phyloP scores from a whole-genome alignment of 2,329 filamentous ascomycete genomes.

The Phyllosticta citrichinensis region DNA sequence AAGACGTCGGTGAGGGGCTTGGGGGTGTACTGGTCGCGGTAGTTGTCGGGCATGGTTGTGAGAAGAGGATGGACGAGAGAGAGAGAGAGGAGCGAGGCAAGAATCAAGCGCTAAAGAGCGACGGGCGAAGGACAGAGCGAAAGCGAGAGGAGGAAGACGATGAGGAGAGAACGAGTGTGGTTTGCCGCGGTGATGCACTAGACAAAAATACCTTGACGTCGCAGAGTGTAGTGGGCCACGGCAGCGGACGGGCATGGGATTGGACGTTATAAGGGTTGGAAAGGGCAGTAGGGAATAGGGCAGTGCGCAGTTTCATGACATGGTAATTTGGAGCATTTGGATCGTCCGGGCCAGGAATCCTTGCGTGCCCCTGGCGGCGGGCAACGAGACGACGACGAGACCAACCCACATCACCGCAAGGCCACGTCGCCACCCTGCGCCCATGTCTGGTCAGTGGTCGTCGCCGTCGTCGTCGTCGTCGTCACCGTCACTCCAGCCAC shows the following conservation, averaged over 20 bases:
- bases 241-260: not conserved
- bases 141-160: not conserved
- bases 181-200: not conserved
- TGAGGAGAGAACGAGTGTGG: not conserved
- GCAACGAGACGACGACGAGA: not conserved
- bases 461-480: no score
- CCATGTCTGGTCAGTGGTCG: no score
- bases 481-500: not conserved
- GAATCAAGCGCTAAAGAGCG: not conserved
- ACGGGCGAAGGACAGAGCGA: not conserved
- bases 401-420: not conserved
- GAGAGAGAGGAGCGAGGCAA: no score
- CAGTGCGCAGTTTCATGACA: not conserved
- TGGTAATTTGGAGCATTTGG: not conserved
- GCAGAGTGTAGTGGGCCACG: not conserved
- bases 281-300: not conserved
- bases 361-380: not conserved
- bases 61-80: no score
- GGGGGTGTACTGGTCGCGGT: conserved; percentile 23
- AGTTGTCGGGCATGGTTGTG: not conserved
- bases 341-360: not conserved
- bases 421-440: not conserved
- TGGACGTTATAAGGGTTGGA: not conserved
- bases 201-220: not conserved
- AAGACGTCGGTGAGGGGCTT: conserved; percentile 51